A percentile compares a stretch with the other conserved stretches of the same genome.
These are phyloP conservation scores for Reutealis trisperma DNA, from an alignment of 345 rosid species.

Conservation along the genomic window DNA sequence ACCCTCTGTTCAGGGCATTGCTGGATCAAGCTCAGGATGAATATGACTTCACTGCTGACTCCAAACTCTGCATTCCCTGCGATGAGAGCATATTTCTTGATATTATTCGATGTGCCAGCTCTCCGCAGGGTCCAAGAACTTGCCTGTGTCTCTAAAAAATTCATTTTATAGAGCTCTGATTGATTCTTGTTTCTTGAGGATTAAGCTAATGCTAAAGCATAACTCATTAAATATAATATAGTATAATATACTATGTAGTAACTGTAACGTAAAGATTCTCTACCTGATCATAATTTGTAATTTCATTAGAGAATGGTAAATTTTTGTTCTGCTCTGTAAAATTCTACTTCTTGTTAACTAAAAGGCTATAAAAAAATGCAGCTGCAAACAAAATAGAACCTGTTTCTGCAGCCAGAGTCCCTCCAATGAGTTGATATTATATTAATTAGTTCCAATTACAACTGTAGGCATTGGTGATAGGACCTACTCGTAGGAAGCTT, in stretches of 20 bases:
- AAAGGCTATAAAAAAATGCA: neutral
- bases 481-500: neutral
- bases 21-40: constrained; percentile 74
- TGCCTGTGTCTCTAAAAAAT: constrained; percentile 37
- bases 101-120: constrained; percentile 61
- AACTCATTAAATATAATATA: constrained; percentile 13
- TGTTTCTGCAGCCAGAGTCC: too few relatives aligned
- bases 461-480: too few relatives aligned
- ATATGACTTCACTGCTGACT: constrained; percentile 54
- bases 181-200: constrained; percentile 38
- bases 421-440: too few relatives aligned
- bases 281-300: constrained; percentile 22
- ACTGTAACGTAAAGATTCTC: constrained; percentile 35
- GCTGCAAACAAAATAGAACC: neutral
- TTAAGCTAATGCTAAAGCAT: constrained; percentile 32
- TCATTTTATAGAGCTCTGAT: constrained; percentile 16
- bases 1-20: constrained; percentile 77
- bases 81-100: constrained; percentile 68
- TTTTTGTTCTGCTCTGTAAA: neutral
- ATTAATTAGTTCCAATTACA: too few relatives aligned
- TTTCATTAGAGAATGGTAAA: constrained; percentile 6
- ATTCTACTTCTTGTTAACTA: neutral
- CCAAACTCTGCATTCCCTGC: constrained; percentile 82
- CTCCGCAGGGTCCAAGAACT: constrained; percentile 39
- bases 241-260: constrained; percentile 27